A percentile compares a stretch with the other conserved stretches of the same genome.
Conservation (phyloP, 306 rosid genomes). For the Prunus mume region DNA sequence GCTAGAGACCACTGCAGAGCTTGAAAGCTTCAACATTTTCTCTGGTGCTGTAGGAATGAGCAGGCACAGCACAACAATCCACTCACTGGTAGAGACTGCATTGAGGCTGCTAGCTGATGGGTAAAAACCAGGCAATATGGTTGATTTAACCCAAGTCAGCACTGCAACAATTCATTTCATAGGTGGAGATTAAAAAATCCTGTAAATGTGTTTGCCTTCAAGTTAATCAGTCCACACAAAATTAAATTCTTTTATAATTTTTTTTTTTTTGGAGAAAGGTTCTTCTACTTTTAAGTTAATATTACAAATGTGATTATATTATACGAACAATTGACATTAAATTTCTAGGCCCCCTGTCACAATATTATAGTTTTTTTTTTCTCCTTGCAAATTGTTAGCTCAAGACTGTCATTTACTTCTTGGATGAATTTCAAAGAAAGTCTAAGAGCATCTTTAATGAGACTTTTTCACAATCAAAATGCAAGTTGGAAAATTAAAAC, state of each 20-base stretch:
- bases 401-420: too few species aligned
- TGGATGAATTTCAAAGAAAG: too few species aligned
- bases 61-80: slow-evolving; percentile 68
- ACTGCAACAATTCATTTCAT: neutral
- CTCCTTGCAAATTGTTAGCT: neutral
- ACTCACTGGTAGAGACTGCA: slow-evolving; percentile 76
- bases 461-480: too few species aligned
- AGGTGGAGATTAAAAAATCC: neutral
- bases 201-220: slow-evolving; percentile 9
- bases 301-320: neutral
- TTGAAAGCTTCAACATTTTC: slow-evolving; percentile 91
- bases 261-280: neutral
- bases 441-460: too few species aligned
- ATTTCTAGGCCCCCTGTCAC: neutral
- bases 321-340: neutral
- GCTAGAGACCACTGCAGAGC: slow-evolving; percentile 88
- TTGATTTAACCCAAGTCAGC: neutral
- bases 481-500: neutral
- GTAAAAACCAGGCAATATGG: slow-evolving; percentile 17
- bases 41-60: slow-evolving; percentile 86
- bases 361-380: neutral
- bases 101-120: slow-evolving; percentile 41
- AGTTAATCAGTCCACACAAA: neutral
- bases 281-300: neutral
- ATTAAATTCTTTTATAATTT: neutral